Evolutionary conservation across 305 asterid species (phyloP), one percentile per base, ranked within the genome.

Genomic region (Fraxinus greggii): DNA sequence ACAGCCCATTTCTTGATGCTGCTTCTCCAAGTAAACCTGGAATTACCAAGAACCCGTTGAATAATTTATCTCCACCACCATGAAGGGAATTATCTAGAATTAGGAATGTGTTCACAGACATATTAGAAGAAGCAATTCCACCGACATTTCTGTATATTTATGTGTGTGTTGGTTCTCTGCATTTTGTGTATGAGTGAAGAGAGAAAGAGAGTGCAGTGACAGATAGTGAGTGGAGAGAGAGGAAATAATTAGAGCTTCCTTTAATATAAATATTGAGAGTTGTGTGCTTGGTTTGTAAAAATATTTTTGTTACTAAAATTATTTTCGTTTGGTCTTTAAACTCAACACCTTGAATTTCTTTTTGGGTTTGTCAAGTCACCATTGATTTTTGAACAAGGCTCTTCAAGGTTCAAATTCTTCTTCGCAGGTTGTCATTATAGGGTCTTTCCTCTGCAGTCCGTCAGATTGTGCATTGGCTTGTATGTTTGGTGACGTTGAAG

Each of bases 401-500:
- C 38, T 29, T 70, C 40, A 31, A 17, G 42, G 75, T 70, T 79
- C 56, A 48, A 76, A 77, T 24, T 79, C 74, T 45, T 40, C 79
- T 80, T 72, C 87, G 89, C 95, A 97, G 99, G 90, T 97, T 76
- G 75, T 93, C 89, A 89, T 97, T 63, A 86, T 92, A 75, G 99
- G 99, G 79, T 91, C 98, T 77, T 97, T 94, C 86, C 93, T 89
- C 87, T 92, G 91, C 85, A 94, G 91, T 85, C 88, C 96, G 38
- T 90, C 88, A 3, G 94, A 88, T 85, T 77, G 90, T 88, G 81
- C 77, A 24, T 97, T 98, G 98, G 91, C 91, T 80, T 97, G 99
- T 87, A 94, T 97, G 99, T 91, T 97, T 86, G 99, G 97, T 72
- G 93, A 90, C 89, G 87, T 84, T 80, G 97, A 97, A 95, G 97